Evolutionary conservation across 805 yeast species (phyloP), one percentile per base, ranked within the genome.

Genomic region (Allodekkera sacchari): DNA sequence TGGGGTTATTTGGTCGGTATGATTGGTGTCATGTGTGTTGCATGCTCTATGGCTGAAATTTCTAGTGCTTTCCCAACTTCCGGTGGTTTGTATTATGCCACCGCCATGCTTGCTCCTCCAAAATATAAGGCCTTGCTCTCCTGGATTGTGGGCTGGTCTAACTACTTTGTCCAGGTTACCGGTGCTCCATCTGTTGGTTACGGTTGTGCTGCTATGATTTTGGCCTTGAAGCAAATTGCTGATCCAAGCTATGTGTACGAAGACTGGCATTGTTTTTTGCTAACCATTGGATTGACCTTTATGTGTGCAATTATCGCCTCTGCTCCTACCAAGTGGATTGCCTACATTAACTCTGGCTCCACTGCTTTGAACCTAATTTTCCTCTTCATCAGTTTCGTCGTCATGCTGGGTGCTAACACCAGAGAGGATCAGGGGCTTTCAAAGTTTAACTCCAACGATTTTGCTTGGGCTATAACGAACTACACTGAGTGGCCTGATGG

Each of bases 21-120:
- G 56, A 34, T 68, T 19, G 74, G 77, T 27, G 64, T 77, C 28
- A 59, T 68, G 29, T 61, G 68, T 2, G 81, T 76, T 20, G 78
- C 79, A 11, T 56, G 64, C 27, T 64, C 75, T 17, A 61, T 77
- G 68, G 81, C 80, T 2, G 83, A 77, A 46, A 60, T 77, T 25
- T 68, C 80, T 13, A 63, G 73, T 25, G 71, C 80, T 3, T 71
- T 71, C 57, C 83, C 83, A 20, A 74, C 80, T 5, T 62, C 78
- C 4, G 70, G 80, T 13, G 83, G 83, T 28, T 66, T 79, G 7
- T 79, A 79, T 27, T 77, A 77, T 43, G 81, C 83, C 37, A 77
- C 76, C 2, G 63, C 72, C 6, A 73, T 73, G 43, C 54, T 75
- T 39, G 71, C 80, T 6, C 81, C 81, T 11, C 69, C 67, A 13